Percentiles rank a stretch among this genome's conserved stretches.
Conservation (phyloP, 148 eudicot species). For the Diospyros lotus region DNA sequence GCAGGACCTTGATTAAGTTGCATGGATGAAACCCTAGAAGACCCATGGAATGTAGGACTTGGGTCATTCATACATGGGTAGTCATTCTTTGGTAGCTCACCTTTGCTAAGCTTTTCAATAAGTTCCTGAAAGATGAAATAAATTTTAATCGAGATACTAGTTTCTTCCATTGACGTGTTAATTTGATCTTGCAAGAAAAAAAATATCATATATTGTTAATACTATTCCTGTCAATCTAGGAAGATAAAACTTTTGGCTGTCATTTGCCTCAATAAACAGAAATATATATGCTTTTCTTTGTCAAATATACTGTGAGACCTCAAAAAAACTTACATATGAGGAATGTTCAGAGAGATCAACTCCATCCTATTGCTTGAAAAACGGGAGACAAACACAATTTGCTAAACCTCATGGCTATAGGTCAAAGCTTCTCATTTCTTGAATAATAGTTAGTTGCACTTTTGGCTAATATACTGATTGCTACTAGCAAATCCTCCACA, state of each 20-base stretch:
- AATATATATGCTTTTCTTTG: too few species aligned
- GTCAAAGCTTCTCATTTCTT: too few species aligned
- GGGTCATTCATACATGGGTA: slow-evolving; percentile 98
- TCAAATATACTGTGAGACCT: too few species aligned
- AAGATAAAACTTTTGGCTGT: too few species aligned
- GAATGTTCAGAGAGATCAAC: too few species aligned
- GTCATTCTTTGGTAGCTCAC: slow-evolving; percentile 80
- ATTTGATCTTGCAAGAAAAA: background rate
- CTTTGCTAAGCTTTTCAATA: slow-evolving; percentile 74
- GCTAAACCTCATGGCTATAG: too few species aligned
- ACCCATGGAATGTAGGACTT: slow-evolving; percentile 75
- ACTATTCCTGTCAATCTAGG: too few species aligned
- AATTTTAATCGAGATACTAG: background rate
- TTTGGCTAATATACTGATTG: background rate
- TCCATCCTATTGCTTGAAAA: too few species aligned
- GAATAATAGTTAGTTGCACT: background rate
- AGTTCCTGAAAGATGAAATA: slow-evolving; percentile 61
- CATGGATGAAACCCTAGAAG: slow-evolving; percentile 44
- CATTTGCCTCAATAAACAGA: too few species aligned
- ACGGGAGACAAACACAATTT: too few species aligned
- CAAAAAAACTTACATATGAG: too few species aligned
- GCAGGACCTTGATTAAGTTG: slow-evolving; percentile 47
- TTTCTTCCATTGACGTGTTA: background rate
- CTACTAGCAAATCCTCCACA: background rate
- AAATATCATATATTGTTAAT: background rate